Evolutionary conservation across 345 rosid species (phyloP), one percentile per base, ranked within the genome.

Genomic region (Gossypium mustelinum): DNA sequence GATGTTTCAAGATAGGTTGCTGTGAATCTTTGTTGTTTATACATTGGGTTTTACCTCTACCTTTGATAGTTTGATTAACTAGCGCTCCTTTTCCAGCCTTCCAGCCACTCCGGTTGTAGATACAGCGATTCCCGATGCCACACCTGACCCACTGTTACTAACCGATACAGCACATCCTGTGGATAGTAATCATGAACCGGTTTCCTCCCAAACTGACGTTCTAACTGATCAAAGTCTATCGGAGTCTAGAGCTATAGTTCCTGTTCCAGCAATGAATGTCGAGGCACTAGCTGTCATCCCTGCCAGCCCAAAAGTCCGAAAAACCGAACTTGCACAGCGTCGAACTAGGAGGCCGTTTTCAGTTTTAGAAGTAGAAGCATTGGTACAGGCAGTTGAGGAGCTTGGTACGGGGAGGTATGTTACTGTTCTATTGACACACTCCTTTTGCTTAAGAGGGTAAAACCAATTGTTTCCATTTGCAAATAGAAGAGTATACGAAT

Each of bases 271-370:
- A 24, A 59, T 59, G 63, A 59, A 59, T 24, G 63, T 59, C 0
- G 63, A 59, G 34, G 34, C 63, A 41, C 87, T 93, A 68, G 88
- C 89, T 73, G 76, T 89, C 77, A 85, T 91, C 79, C 96, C 97
- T 2, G 54, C 84, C 70, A 91, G 81, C 85, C 89, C 77, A 69
- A 91, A 93, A 85, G 62, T 66, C 72, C 90, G 81, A 76, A 94
- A 89, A 60, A 70, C 90, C 59, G 99, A 91, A 60, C 75, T 85
- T 80, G 89, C 87, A 68, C 97, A 90, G 80, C 98, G 99, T 66
- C 88, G 99, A 80, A 88, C 90, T 56, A 84, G 99, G 88, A 91
- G 99, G 78, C 99, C 99, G 22, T 95, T 95, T 84, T 93, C 97
- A 76, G 99, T 95, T 22, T 55, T 86, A 27, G 99, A 95, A 87